A percentile compares a stretch with the other conserved stretches of the same genome.
Evolutionary conservation across 2,329 filamentous ascomycete species (phyloP).

Genomic region (Fusarium devonianum): DNA sequence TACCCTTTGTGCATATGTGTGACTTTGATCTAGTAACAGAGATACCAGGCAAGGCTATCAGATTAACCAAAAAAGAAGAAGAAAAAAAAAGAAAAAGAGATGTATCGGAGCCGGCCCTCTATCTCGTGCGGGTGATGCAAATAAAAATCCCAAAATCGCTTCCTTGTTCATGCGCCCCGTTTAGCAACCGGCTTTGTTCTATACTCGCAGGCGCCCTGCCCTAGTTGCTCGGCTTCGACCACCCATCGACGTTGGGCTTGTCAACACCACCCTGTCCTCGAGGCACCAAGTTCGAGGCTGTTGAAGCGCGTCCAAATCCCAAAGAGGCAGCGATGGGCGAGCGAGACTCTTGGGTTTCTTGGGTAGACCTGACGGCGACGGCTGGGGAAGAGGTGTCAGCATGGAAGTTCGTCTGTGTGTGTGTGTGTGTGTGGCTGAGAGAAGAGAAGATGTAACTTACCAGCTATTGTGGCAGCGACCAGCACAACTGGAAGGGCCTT

Average conservation of each 20-base stretch:
- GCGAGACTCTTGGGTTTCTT: slow-evolving; percentile 2
- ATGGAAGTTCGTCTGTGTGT: no score
- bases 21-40: no score
- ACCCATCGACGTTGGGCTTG: background rate
- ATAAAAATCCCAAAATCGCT: background rate
- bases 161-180: background rate
- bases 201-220: background rate
- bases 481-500: slow-evolving; percentile 26
- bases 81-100: background rate
- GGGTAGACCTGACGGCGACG: slow-evolving; percentile 21
- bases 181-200: background rate
- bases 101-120: slow-evolving; percentile 20
- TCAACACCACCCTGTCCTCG: slow-evolving; percentile 8
- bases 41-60: no score
- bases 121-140: background rate
- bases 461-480: slow-evolving; percentile 18
- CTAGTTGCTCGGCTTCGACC: slow-evolving; percentile 11
- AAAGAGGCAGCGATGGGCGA: background rate
- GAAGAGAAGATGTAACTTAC: slow-evolving; percentile 3
- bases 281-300: slow-evolving; percentile 11
- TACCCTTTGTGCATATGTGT: no score
- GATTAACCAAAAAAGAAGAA: background rate
- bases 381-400: slow-evolving; percentile 13
- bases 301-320: background rate
- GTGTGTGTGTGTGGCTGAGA: accelerated